Evolutionary conservation across 108 stramenopile species (phyloP), one percentile per base, ranked within the genome.

Genomic region (Nitzschia palea): DNA sequence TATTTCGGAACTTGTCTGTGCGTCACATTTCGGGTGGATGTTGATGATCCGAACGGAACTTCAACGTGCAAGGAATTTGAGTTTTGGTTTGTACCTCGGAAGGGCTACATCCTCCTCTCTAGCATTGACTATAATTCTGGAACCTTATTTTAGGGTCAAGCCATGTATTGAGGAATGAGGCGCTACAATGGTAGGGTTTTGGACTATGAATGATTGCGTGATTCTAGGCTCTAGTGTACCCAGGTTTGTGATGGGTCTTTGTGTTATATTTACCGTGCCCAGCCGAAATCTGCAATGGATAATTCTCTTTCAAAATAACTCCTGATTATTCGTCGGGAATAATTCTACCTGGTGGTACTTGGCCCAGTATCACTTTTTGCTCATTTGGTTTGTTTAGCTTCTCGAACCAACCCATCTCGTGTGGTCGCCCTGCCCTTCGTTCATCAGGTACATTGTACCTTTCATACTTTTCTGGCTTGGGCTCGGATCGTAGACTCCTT

Each of bases 361-460:
- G 44, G 30, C 78, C 71, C 33, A 79, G 61, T 2, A 36, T 28
- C 1, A 50, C 15, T 42, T 23, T 61, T 8, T 65, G 28, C 0
- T 65, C 65, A 30, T 51, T 33, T n/a, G 76, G 70, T 57, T 83
- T 70, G 9, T 87, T 73, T 42, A 91, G 62, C 31, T 79, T 62
- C 15, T 89, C 81, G 27, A 93, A 67, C 91, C 91, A 93, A 27
- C 88, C 86, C 59, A 87, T 70, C 57, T 84, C 86, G 71, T 93
- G 91, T 37, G 85, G 86, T 59, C 91, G 81, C 9, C 91, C 88
- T 28, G 73, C 68, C 2, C 85, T 81, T 44, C 91, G 71, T 62
- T 80, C 83, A 53, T 84, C 80, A 0, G 91, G 91, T 30, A 83
- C 83, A 4, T 68, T 64, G 65, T 93, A 93, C 17, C 56, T 40